Conservation (phyloP, 1,284 basidiomycete species). For the Ceratobasidium sp. region DNA sequence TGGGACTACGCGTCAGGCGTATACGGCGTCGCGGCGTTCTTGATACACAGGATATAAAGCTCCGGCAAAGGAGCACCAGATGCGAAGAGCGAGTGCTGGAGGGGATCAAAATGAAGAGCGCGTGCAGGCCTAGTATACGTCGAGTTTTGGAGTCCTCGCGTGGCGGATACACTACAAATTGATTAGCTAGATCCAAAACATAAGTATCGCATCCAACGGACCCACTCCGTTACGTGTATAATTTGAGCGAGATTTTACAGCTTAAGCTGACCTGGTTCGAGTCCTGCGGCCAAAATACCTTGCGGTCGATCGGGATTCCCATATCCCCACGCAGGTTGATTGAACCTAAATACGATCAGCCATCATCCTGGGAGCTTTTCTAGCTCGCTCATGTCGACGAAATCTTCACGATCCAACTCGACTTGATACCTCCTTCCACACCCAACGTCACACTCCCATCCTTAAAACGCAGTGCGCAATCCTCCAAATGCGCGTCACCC, state of each 20-base stretch:
- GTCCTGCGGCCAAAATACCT: slow-evolving; percentile 93
- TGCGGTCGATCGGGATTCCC: slow-evolving; percentile 74
- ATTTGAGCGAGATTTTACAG: slow-evolving; percentile 96
- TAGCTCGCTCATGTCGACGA: slow-evolving; percentile 71
- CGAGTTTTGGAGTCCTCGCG: slow-evolving; percentile 73
- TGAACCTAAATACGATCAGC: slow-evolving; percentile 74
- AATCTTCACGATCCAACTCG: slow-evolving; percentile 78
- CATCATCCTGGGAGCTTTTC: background rate
- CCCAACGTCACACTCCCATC: slow-evolving; percentile 80
- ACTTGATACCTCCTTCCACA: slow-evolving; percentile 70
- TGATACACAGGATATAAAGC: slow-evolving; percentile 88
- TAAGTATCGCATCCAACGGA: slow-evolving; percentile 61
- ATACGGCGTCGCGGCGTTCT: slow-evolving; percentile 83
- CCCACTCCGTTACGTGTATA: slow-evolving; percentile 77
- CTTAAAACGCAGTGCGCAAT: slow-evolving; percentile 88
- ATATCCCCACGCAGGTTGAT: slow-evolving; percentile 93
- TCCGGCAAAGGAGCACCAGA: slow-evolving; percentile 92
- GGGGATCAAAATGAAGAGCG: slow-evolving; percentile 94
- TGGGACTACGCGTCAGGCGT: slow-evolving; percentile 85
- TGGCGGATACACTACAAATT: background rate
- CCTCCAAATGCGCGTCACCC: slow-evolving; percentile 94
- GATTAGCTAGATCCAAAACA: background rate
- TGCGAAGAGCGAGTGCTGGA: slow-evolving; percentile 91
- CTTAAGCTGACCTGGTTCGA: slow-evolving; percentile 95
- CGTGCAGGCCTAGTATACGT: slow-evolving; percentile 93